Evolutionary conservation across 75 land plant species (phyloP).

Genomic region (Isoetes taiwanensis): DNA sequence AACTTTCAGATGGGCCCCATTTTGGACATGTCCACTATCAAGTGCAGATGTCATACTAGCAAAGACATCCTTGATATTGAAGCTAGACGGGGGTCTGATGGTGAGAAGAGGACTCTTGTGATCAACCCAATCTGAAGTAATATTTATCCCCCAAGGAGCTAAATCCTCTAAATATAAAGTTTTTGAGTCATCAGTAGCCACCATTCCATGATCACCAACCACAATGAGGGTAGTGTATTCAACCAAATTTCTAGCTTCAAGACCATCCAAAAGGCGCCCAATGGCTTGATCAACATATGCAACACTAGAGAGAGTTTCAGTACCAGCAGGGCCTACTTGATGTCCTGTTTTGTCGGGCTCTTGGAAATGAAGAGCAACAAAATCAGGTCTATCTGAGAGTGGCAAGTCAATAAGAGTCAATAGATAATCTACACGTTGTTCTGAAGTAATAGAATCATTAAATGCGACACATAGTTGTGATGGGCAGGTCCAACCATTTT

Average conservation of each 20-base stretch:
- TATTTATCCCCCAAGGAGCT: constrained; percentile 42
- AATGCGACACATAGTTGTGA: neutral
- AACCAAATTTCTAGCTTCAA: constrained; percentile 50
- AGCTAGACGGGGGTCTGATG: constrained; percentile 46
- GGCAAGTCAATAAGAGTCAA: neutral
- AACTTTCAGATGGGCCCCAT: constrained; percentile 45
- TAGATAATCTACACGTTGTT: neutral
- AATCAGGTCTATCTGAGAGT: neutral
- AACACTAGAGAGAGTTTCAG: too few species aligned
- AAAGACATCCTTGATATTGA: constrained; percentile 25
- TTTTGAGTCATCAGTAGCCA: constrained; percentile 66
- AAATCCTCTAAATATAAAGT: constrained; percentile 58
- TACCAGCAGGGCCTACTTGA: neutral
- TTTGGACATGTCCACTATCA: constrained; percentile 64
- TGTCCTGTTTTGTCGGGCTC: neutral
- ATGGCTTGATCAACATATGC: too few species aligned
- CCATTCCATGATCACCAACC: constrained; percentile 90
- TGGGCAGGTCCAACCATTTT: neutral
- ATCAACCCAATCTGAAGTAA: constrained; percentile 48
- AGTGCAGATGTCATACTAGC: constrained; percentile 57
- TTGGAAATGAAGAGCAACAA: neutral
- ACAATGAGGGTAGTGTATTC: constrained; percentile 67
- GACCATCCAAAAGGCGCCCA: constrained; percentile 58
- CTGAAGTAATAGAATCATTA: neutral
- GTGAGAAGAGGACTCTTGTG: constrained; percentile 46